These are phyloP conservation scores for Cladorrhinum sp. DNA, from an alignment of 2,329 filamentous ascomycete species.

Conservation along the genomic window DNA sequence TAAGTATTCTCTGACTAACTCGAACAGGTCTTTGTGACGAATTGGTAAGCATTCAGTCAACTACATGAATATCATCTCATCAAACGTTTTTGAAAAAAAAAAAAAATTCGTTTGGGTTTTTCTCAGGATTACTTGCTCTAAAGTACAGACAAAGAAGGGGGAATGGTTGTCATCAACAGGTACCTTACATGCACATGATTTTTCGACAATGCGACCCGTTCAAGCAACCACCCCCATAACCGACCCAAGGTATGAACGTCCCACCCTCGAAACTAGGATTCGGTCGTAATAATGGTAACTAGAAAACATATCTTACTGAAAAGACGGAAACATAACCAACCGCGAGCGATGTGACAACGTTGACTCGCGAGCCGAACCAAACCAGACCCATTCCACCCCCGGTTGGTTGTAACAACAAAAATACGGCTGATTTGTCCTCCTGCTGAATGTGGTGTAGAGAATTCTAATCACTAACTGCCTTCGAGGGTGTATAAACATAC, in stretches of 20 bases:
- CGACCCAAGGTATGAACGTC: not conserved
- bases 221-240: constrained; percentile 13
- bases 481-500: not conserved
- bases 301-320: not conserved
- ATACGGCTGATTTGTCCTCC: not conserved
- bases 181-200: constrained; percentile 27
- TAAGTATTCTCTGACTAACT: not conserved
- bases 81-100: not conserved
- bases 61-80: not conserved
- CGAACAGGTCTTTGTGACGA: not conserved
- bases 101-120: too few relatives aligned
- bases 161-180: not conserved
- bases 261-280: not conserved
- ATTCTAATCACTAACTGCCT: not conserved
- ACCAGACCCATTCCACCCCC: not conserved
- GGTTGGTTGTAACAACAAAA: not conserved
- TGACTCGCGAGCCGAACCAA: not conserved
- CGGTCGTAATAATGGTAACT: not conserved
- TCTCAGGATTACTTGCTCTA: too few relatives aligned
- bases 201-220: constrained; percentile 28
- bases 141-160: not conserved
- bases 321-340: not conserved
- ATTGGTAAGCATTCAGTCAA: not conserved
- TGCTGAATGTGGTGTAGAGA: not conserved
- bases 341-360: not conserved